Conservation (phyloP, 1,139 yeast species). For the Saccharomycopsis hybrid region DNA sequence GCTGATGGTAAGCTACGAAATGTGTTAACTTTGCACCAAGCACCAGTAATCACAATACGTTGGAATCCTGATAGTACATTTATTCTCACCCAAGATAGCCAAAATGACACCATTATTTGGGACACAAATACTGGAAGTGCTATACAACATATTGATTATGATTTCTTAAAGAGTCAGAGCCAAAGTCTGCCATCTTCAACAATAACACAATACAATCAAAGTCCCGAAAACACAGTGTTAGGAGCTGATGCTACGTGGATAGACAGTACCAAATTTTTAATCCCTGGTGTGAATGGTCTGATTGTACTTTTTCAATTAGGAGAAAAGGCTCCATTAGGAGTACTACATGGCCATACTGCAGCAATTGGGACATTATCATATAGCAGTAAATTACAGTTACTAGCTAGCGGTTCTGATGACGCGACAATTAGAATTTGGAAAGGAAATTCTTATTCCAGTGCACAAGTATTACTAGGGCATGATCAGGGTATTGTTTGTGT, state of each 20-base stretch:
- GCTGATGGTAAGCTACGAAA: conserved; percentile 58
- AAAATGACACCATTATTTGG: conserved; percentile 46
- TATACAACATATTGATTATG: conserved; percentile 36
- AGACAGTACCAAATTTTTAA: conserved; percentile 60
- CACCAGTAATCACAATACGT: conserved; percentile 43
- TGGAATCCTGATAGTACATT: conserved; percentile 44
- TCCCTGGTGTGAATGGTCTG: conserved; percentile 52
- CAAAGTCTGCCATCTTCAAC: no score
- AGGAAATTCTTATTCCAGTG: conserved; percentile 46
- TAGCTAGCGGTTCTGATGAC: conserved; percentile 78
- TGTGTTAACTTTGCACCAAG: conserved; percentile 47
- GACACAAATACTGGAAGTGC: conserved; percentile 44
- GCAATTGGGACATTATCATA: conserved; percentile 53
- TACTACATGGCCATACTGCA: conserved; percentile 62
- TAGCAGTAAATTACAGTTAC: conserved; percentile 42
- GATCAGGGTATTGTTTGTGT: conserved; percentile 50
- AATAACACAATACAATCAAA: no score
- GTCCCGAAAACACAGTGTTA: conserved; percentile 19
- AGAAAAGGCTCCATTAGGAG: conserved; percentile 49
- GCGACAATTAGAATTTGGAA: conserved; percentile 67
- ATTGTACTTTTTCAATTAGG: conserved; percentile 55
- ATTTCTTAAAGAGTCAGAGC: conserved; percentile 8
- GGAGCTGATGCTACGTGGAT: conserved; percentile 70
- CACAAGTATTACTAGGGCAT: conserved; percentile 42
- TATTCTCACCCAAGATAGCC: conserved; percentile 37